Conservation (phyloP, 345 rosid species). For the Kernera saxatilis region DNA sequence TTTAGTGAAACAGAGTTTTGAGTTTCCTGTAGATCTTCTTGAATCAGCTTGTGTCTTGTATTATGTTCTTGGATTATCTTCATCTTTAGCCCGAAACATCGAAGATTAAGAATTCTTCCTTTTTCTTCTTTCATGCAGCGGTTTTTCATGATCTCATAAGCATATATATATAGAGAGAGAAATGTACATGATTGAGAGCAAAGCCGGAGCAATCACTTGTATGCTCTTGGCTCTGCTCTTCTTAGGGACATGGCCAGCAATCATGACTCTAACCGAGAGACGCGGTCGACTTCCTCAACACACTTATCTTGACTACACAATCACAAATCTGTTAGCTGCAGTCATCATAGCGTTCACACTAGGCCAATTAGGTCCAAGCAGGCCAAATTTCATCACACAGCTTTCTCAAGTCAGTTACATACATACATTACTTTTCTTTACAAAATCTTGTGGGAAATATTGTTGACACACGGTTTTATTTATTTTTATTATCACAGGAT, state of each 20-base stretch:
- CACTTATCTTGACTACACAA: slow-evolving; percentile 78
- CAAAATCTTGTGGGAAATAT: neutral
- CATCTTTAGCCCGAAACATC: neutral
- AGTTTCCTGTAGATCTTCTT: neutral
- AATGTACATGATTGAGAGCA: slow-evolving; percentile 60
- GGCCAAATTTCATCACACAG: slow-evolving; percentile 66
- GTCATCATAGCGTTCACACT: slow-evolving; percentile 77
- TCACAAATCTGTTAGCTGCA: slow-evolving; percentile 75
- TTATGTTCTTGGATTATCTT: neutral
- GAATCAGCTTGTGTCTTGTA: neutral
- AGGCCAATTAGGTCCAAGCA: slow-evolving; percentile 53
- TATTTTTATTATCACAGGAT: slow-evolving; percentile 41
- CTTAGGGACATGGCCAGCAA: slow-evolving; percentile 94
- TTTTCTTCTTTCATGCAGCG: neutral
- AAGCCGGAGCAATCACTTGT: slow-evolving; percentile 77
- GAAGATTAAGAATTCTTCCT: neutral
- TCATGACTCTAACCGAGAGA: slow-evolving; percentile 71
- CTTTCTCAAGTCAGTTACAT: slow-evolving; percentile 46
- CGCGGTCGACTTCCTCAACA: slow-evolving; percentile 90
- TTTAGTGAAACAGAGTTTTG: neutral
- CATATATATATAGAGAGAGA: neutral
- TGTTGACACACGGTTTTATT: neutral
- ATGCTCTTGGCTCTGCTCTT: slow-evolving; percentile 70
- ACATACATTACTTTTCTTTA: neutral
- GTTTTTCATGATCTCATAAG: neutral